Percentiles rank a stretch among this genome's conserved stretches.
These are phyloP conservation scores for Mortierella sp. DNA, from an alignment of 371 early-diverging fungal species.

Conservation along the genomic window DNA sequence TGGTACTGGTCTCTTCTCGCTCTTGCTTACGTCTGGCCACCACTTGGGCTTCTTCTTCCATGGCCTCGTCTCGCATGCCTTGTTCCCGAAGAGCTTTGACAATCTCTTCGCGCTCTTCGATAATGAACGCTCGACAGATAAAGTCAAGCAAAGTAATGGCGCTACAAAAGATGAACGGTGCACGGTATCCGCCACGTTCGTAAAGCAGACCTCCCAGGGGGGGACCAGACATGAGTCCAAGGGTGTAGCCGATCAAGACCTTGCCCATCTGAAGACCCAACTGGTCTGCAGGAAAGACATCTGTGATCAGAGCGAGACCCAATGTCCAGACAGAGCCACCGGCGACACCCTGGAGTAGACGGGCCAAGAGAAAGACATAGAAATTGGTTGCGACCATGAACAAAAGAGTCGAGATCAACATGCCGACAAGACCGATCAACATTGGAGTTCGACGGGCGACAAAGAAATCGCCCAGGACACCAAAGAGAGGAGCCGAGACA, in stretches of 20 bases:
- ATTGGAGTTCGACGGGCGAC: constrained; percentile 58
- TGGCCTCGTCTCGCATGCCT: constrained; percentile 37
- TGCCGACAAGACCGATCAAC: constrained; percentile 66
- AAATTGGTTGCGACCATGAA: constrained; percentile 68
- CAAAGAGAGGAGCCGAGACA: constrained; percentile 77
- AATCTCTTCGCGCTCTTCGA: constrained; percentile 57
- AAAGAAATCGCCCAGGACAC: constrained; percentile 62
- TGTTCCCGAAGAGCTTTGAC: constrained; percentile 25
- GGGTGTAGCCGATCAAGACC: constrained; percentile 64
- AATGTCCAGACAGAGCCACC: constrained; percentile 74
- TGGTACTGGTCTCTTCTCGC: constrained; percentile 19
- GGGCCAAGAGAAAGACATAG: constrained; percentile 67
- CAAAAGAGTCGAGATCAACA: constrained; percentile 65
- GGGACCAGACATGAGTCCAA: constrained; percentile 70
- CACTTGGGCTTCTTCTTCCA: constrained; percentile 34
- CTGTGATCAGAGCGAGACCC: constrained; percentile 69
- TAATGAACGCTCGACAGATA: constrained; percentile 59
- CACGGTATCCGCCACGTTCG: constrained; percentile 68
- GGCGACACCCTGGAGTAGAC: constrained; percentile 74
- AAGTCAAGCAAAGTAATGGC: constrained; percentile 70
- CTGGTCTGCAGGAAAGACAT: constrained; percentile 63
- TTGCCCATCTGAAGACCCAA: constrained; percentile 72
- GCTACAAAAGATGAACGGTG: constrained; percentile 79
- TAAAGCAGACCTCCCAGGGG: constrained; percentile 68
- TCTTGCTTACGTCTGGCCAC: constrained; percentile 23